Conservation (phyloP, 495 filamentous ascomycete genomes). For the Aspergillus incahuasiensis region DNA sequence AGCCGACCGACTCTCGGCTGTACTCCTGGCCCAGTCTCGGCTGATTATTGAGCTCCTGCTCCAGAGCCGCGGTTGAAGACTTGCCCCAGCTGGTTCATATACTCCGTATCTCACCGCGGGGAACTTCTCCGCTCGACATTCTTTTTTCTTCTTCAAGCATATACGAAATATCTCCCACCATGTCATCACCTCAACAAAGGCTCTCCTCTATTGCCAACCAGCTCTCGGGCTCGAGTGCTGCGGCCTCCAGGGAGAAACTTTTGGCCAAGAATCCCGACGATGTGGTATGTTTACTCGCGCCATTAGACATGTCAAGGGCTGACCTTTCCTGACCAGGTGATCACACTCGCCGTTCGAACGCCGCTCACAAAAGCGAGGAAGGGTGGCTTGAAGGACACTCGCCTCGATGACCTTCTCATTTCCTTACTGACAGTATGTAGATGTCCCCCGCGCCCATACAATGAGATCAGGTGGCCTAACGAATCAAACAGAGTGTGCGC, state of each 20-base stretch:
- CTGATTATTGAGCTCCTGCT: conserved; percentile 7
- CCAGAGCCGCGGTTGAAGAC: conserved; percentile 17
- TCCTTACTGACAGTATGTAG: conserved; percentile 68
- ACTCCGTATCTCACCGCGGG: neutral
- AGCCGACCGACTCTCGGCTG: conserved; percentile 13
- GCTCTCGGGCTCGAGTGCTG: conserved; percentile 27
- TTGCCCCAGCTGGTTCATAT: conserved; percentile 4
- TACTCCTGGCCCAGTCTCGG: conserved; percentile 9
- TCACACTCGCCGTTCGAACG: conserved; percentile 75
- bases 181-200: conserved; percentile 44
- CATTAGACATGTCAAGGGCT: neutral
- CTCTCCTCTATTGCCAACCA: conserved; percentile 39
- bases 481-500: conserved; percentile 42
- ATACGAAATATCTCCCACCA: conserved; percentile 3
- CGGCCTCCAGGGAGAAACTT: conserved; percentile 30
- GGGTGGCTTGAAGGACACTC: conserved; percentile 90
- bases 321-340: conserved; percentile 49
- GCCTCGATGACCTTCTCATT: conserved; percentile 74
- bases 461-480: neutral
- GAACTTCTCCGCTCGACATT: neutral
- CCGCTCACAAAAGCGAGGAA: conserved; percentile 74
- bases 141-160: neutral
- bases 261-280: conserved; percentile 42
- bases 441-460: neutral
- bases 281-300: conserved; percentile 30